Conservation (phyloP, 305 asterid species). For the Ruellia speciosa region DNA sequence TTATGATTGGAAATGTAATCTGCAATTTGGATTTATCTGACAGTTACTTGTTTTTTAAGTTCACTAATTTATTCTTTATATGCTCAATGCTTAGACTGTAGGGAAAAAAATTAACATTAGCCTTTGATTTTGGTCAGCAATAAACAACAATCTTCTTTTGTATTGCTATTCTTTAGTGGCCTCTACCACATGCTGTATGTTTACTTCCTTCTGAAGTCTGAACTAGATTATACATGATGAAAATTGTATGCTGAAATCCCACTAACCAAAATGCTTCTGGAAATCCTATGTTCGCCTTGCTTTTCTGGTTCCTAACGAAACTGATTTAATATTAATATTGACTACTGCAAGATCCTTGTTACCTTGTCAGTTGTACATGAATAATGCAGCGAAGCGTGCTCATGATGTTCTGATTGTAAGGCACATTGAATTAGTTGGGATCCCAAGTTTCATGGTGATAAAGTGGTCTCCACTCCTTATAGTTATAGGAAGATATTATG, state of each 20-base stretch:
- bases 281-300: conserved; percentile 9
- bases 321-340: conserved; percentile 5
- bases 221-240: conserved; percentile 7
- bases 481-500: conserved; percentile 9
- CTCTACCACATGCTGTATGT: conserved; percentile 3
- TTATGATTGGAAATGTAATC: neutral
- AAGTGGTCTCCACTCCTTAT: neutral
- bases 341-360: conserved; percentile 2
- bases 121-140: neutral
- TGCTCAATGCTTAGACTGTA: neutral
- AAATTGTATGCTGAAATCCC: too few species aligned
- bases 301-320: conserved; percentile 16
- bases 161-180: conserved; percentile 12
- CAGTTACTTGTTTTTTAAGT: conserved; percentile 4
- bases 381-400: neutral
- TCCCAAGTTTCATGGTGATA: too few species aligned
- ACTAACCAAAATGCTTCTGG: conserved; percentile 11
- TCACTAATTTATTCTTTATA: neutral
- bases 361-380: neutral
- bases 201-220: conserved; percentile 14
- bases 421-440: too few species aligned
- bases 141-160: neutral
- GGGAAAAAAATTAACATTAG: too few species aligned
- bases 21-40: too few species aligned
- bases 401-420: too few species aligned